Base-by-base conservation (phyloP, 768 basidiomycete genomes). In the Rossbeevera mucosa region DNA sequence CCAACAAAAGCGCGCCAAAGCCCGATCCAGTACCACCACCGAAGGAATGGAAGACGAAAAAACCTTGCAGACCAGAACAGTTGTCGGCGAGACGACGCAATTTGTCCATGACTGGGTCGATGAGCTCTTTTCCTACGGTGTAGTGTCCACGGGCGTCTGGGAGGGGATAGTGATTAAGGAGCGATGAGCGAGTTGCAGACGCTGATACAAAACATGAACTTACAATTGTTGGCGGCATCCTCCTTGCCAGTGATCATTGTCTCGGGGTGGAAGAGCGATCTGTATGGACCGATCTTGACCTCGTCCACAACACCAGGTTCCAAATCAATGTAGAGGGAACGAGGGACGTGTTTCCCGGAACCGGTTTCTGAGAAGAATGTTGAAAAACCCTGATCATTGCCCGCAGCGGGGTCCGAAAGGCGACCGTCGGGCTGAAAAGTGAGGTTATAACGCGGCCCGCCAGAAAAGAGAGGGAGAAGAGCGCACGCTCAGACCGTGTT, bases 11-110 rank as follows among this genome's bases (percentile, higher is more conserved):
- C 53, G 96, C 95, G 69, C 96, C 96, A 65, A 99, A 95, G 67
- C 96, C 96, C 56, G 96, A 99, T 65, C 96, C 96, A 68, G 96
- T 98, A 72, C 96, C 96, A 68, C 96, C 96, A 69, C 96, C 96
- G 70, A 99, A 98, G 18, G 96, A 98, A 77, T 98, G 96, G 85
- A 98, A 98, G 67, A 98, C 91, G 68, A 98, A 98, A 85, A 99
- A 99, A 64, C 96, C 96, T 75, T 99, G 96, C 42, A 99, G 85
- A 69, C 96, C 96, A 46, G 85, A 83, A 76, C 95, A 98, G 76
- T 96, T 96, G 75, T 99, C 96, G 47, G 94, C 91, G 57, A 99
- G 84, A 61, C 91, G 88, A 70, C 96, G 91, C 61, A 98, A 78
- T 73, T 91, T 94, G 75, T 99, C 96, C 85, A 97, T 90, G 50